phyloP scores from a whole-genome alignment of 768 basidiomycete species.

The Podaxis carcinomalis region DNA sequence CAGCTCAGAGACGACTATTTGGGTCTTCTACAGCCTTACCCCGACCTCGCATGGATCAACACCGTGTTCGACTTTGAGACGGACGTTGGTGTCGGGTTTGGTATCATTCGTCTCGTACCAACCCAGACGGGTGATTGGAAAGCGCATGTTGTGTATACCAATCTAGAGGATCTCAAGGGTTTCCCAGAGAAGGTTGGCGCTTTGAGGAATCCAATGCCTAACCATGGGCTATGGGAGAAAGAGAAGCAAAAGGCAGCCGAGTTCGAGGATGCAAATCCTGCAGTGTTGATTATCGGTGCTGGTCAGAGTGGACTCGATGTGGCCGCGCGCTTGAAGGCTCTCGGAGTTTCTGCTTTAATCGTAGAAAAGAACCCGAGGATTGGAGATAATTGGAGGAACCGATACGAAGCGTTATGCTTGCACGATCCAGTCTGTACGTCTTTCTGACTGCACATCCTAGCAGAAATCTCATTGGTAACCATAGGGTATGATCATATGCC shows the following conservation, averaged over 20 bases:
- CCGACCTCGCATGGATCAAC: slow-evolving; percentile 44
- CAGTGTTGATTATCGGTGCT: slow-evolving; percentile 51
- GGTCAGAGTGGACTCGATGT: slow-evolving; percentile 60
- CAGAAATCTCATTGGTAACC: background rate
- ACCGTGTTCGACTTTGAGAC: slow-evolving; percentile 43
- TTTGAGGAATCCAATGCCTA: slow-evolving; percentile 30
- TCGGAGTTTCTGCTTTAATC: slow-evolving; percentile 49
- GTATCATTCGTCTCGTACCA: slow-evolving; percentile 44
- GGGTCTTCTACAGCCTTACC: slow-evolving; percentile 31
- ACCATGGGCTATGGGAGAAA: slow-evolving; percentile 48
- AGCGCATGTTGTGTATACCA: slow-evolving; percentile 48
- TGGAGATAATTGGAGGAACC: slow-evolving; percentile 59
- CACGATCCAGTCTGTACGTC: slow-evolving; percentile 54
- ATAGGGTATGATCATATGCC: slow-evolving; percentile 28
- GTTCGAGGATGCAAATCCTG: slow-evolving; percentile 42
- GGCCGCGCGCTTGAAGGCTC: slow-evolving; percentile 54
- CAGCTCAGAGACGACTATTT: slow-evolving; percentile 20
- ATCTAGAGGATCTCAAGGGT: slow-evolving; percentile 42
- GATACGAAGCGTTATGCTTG: slow-evolving; percentile 55
- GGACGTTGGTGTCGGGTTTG: slow-evolving; percentile 35
- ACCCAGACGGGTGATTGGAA: slow-evolving; percentile 33
- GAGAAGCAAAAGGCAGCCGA: slow-evolving; percentile 32
- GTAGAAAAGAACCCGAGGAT: slow-evolving; percentile 52
- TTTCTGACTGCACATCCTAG: slow-evolving; percentile 1
- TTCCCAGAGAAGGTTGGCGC: slow-evolving; percentile 39